Conservation (phyloP, 2,329 filamentous ascomycete species). For the Ascochyta pisi region DNA sequence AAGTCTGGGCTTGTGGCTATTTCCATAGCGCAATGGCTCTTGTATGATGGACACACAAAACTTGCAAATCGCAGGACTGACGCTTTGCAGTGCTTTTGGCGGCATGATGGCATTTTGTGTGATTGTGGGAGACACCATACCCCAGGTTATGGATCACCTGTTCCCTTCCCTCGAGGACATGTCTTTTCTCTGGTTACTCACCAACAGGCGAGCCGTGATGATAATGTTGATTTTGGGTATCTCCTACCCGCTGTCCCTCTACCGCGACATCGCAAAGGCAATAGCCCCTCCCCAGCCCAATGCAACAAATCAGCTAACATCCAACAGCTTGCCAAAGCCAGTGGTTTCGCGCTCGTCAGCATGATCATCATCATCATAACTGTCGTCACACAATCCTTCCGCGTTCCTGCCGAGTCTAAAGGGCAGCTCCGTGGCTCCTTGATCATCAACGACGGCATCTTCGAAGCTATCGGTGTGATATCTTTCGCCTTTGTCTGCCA, state of each 20-base stretch:
- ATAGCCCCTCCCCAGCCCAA: constrained; percentile 3
- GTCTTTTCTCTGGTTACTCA: constrained; percentile 81
- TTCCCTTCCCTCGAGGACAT: constrained; percentile 77
- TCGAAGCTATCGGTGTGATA: constrained; percentile 96
- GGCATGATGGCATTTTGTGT: constrained; percentile 99
- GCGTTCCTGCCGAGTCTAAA: constrained; percentile 73
- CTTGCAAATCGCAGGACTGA: constrained; percentile 25
- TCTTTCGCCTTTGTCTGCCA: constrained; percentile 86
- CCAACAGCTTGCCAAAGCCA: constrained; percentile 87
- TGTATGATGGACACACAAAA: constrained; percentile 56
- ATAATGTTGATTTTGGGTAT: constrained; percentile 84
- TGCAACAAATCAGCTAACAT: constrained; percentile 40
- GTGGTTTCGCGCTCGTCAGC: constrained; percentile 87
- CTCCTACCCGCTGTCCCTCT: constrained; percentile 90
- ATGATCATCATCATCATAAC: constrained; percentile 91
- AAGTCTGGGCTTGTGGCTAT: constrained; percentile 88
- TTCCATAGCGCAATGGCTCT: constrained; percentile 91
- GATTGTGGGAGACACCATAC: constrained; percentile 95
- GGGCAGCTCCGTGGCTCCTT: constrained; percentile 74
- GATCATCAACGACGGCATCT: constrained; percentile 85
- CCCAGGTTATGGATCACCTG: constrained; percentile 81
- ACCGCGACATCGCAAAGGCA: constrained; percentile 92
- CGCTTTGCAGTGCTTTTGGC: constrained; percentile 74
- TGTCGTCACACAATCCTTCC: constrained; percentile 81
- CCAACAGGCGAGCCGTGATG: constrained; percentile 83